Evolutionary conservation across 345 rosid species (phyloP).

Genomic region (Syzygium aromaticum): DNA sequence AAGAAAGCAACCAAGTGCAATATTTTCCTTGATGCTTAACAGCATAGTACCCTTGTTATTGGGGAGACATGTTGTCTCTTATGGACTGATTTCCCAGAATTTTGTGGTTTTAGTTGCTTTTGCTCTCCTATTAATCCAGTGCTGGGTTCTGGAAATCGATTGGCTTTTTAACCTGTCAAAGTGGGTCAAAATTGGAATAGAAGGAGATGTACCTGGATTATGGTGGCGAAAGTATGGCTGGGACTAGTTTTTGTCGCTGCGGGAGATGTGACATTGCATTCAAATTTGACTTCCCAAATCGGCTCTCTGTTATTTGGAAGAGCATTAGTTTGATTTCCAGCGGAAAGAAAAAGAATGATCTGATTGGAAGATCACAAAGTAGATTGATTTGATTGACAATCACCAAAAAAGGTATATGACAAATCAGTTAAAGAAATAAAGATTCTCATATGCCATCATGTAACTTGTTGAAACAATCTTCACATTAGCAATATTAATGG

Average conservation of each 20-base stretch:
- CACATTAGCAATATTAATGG: not conserved
- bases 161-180: not conserved
- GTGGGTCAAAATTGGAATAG: not conserved
- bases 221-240: not conserved
- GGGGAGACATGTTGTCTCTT: not conserved
- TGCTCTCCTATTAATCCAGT: not conserved
- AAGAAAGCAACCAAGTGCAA: not conserved
- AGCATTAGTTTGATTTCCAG: not conserved
- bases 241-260: not conserved
- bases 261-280: not conserved
- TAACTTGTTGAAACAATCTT: not conserved
- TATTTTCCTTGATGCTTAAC: not conserved
- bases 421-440: not conserved
- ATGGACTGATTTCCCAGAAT: not conserved
- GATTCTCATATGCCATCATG: not conserved
- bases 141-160: not conserved
- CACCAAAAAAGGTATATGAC: not conserved
- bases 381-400: not conserved
- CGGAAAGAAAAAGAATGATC: not conserved
- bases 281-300: not conserved
- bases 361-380: not conserved
- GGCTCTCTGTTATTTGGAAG: not conserved
- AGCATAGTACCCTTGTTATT: not conserved
- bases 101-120: not conserved
- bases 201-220: not conserved